Evolutionary conservation across 306 rosid species (phyloP).

Genomic region (Castanospermum australe): DNA sequence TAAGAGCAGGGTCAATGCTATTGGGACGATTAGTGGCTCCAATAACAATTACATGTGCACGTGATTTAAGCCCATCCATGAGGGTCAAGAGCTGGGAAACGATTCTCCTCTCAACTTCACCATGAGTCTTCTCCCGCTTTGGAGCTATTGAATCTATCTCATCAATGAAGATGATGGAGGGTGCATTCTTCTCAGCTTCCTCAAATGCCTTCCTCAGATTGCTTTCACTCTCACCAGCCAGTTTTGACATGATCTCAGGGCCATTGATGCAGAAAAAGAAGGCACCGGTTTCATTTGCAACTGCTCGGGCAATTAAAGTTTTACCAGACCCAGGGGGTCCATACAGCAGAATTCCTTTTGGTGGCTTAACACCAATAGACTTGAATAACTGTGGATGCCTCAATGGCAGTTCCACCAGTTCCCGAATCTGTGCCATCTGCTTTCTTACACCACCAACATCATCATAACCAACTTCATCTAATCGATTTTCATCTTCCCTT

Average conservation of each 20-base stretch:
- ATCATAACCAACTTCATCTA: conserved; percentile 97
- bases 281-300: conserved; percentile 98
- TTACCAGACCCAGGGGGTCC: conserved; percentile 98
- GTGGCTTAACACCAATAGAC: conserved; percentile 98
- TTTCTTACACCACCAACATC: conserved; percentile 97
- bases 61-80: conserved; percentile 95
- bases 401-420: conserved; percentile 84
- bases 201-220: conserved; percentile 96
- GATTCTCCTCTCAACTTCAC: conserved; percentile 97
- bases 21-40: conserved; percentile 98
- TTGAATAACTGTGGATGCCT: conserved; percentile 97
- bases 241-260: conserved; percentile 92
- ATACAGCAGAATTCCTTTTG: conserved; percentile 86
- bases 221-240: conserved; percentile 98
- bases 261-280: conserved; percentile 98
- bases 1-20: conserved; percentile 95
- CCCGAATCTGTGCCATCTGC: conserved; percentile 98
- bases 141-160: conserved; percentile 99
- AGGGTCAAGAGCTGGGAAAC: conserved; percentile 96
- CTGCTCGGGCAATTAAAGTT: conserved; percentile 90
- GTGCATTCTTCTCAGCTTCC: conserved; percentile 99
- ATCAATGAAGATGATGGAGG: conserved; percentile 91
- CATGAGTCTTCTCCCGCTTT: conserved; percentile 95
- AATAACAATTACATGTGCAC: conserved; percentile 92
- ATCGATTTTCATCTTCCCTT: conserved; percentile 89